Conservation (phyloP, 352 stramenopile genomes). For the Blastocystis sp. region DNA sequence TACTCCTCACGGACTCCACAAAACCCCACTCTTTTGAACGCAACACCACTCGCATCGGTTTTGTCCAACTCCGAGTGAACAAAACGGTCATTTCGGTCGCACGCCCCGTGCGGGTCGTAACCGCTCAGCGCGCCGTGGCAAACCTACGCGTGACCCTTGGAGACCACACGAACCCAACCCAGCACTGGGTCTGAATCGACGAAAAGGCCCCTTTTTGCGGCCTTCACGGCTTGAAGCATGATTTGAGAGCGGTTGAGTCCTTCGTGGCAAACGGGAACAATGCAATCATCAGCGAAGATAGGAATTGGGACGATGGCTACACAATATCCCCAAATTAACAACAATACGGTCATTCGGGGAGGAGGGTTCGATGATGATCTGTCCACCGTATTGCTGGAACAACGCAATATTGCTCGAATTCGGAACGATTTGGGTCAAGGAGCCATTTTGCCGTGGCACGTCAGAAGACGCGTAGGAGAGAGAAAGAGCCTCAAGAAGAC, state of each 20-base stretch:
- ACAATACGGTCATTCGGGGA: not conserved
- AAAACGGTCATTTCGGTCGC: not conserved
- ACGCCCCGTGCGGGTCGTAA: not conserved
- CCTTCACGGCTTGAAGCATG: not conserved
- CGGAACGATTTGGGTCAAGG: not conserved
- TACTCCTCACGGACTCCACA: not conserved
- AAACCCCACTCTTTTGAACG: slow-evolving; percentile 11
- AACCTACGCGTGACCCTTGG: not conserved
- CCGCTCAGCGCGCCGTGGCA: slow-evolving; percentile 7
- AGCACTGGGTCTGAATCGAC: not conserved
- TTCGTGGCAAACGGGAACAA: slow-evolving; percentile 42
- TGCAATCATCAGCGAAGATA: not conserved
- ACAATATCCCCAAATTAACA: not conserved
- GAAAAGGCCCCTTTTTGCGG: not conserved
- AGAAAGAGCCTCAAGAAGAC: not conserved
- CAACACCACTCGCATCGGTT: not conserved
- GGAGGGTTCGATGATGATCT: not conserved
- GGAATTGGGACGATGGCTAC: not conserved
- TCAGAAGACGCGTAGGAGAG: not conserved
- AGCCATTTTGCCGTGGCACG: too few relatives aligned
- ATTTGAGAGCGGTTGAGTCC: slow-evolving; percentile 43
- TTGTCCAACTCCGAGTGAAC: not conserved
- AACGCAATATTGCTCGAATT: not conserved
- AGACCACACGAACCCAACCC: not conserved
- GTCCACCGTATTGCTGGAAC: not conserved